phyloP scores from a whole-genome alignment of 2,329 filamentous ascomycete genomes.

The Ascochyta rabiei region DNA sequence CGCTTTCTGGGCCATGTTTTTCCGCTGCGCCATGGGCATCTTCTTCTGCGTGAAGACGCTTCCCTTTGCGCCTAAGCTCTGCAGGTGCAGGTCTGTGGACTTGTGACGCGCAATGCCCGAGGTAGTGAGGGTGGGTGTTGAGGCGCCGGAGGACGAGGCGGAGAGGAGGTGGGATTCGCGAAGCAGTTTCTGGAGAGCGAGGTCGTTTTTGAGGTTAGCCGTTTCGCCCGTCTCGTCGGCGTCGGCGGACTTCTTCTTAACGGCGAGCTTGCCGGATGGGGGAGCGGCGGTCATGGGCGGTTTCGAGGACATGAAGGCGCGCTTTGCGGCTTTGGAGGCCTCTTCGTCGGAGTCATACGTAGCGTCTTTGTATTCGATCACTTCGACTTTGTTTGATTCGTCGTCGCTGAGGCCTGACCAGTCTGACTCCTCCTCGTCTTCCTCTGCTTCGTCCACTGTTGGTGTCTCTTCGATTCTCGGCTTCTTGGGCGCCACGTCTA shows the following conservation, averaged over 20 bases:
- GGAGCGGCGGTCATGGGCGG: constrained; percentile 52
- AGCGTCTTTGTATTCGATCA: constrained; percentile 51
- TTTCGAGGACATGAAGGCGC: constrained; percentile 74
- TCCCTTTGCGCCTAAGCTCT: constrained; percentile 76
- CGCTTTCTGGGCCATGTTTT: constrained; percentile 78
- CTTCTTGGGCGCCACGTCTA: constrained; percentile 54
- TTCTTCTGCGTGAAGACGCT: constrained; percentile 79
- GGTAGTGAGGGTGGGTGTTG: constrained; percentile 50
- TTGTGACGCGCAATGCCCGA: constrained; percentile 77
- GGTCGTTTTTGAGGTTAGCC: constrained; percentile 83
- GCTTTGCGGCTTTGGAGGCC: constrained; percentile 66
- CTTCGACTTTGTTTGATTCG: constrained; percentile 47
- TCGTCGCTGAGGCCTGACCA: constrained; percentile 66
- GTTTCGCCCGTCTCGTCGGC: constrained; percentile 62
- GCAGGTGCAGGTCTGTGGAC: constrained; percentile 82
- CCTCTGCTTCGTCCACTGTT: constrained; percentile 38
- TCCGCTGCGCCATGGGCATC: constrained; percentile 87
- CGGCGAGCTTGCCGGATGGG: constrained; percentile 25
- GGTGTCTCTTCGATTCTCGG: constrained; percentile 31
- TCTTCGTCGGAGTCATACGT: constrained; percentile 24
- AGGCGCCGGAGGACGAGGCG: constrained; percentile 55
- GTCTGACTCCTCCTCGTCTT: constrained; percentile 55
- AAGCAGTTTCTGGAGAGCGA: constrained; percentile 88
- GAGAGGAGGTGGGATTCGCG: constrained; percentile 88
- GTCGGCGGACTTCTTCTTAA: constrained; percentile 24